Base-by-base conservation (phyloP, 768 basidiomycete species). In the Lactifluus piperatus region DNA sequence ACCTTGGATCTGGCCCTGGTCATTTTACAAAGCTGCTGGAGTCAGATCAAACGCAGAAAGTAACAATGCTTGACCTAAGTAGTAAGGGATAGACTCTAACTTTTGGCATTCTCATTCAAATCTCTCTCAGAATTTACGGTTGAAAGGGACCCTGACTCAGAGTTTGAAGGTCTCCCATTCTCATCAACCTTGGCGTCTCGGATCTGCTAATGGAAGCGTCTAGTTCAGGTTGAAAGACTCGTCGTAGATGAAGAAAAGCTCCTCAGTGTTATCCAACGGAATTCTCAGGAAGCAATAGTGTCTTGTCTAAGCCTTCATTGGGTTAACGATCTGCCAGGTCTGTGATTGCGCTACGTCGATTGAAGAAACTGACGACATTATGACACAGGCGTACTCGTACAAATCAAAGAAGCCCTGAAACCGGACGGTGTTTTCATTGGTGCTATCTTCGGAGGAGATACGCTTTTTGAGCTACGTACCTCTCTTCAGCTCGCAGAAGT, bases 271-370 rank as follows among this genome's bases (percentile, higher is more conserved):
- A 74, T 97, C 11, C 75, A 79, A 5, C 82, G 76, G 2, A 79
- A 87, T 60, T 90, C 91, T 14, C 88, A 94, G 68, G 95, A 98
- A 68, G 92, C 90, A 18, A 82, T 97, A 47, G 84, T 97, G 26
- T 94, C 92, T 13, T 94, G 91, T 69, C 79, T 97, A 4, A 87
- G 85, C 65, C 77, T 98, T 44, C 97, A 99, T 63, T 99, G 97
- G 97, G 83, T 97, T 13, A 98, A 98, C 66, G 97, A 99, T 73
- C 80, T 99, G 6, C 95, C 94, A 61, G 93, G 94, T 91, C 32
- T 27, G 78, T 48, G 30, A 37, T 29, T 43, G 36, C 16, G 20
- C 10, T 36, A 22, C 37, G 7, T 24, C 27, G 5, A 13, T 10
- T 32, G 13, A 32, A 30, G 22, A 11, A 18, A 9, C 32, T 57